Conservation (phyloP, 495 filamentous ascomycete species). For the Schizothecium vesticola region DNA sequence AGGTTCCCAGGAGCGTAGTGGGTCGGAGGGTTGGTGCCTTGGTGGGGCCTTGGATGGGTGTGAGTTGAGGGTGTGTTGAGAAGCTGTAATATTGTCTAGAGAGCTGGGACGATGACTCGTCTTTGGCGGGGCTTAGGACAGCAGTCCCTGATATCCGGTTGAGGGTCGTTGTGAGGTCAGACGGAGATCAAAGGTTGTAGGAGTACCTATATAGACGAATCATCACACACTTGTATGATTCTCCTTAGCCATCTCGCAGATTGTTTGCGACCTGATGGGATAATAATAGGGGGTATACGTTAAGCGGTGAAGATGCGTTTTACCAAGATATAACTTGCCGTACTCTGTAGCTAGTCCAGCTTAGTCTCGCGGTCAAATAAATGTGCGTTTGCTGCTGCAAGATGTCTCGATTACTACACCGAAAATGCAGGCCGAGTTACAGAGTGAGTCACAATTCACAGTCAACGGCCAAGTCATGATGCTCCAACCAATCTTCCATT, state of each 20-base stretch:
- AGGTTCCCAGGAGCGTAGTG: slow-evolving; percentile 20
- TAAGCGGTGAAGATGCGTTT: too few species aligned
- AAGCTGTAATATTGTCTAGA: background rate
- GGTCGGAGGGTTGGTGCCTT: background rate
- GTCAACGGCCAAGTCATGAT: background rate
- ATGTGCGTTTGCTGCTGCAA: too few species aligned
- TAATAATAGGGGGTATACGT: too few species aligned
- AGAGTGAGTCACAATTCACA: background rate
- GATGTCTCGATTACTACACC: too few species aligned
- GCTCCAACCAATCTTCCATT: background rate
- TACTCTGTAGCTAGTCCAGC: too few species aligned
- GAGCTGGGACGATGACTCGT: too few species aligned
- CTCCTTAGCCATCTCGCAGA: background rate
- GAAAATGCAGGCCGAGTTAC: background rate
- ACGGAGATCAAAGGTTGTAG: background rate
- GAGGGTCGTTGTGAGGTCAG: background rate
- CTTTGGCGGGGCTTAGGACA: background rate
- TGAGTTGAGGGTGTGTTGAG: background rate
- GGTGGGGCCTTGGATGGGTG: background rate
- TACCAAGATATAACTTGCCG: too few species aligned
- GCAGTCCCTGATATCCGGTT: background rate
- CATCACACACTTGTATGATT: background rate
- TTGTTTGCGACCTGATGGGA: background rate
- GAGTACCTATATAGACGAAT: background rate
- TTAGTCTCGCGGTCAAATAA: too few species aligned